Base-by-base conservation (phyloP, 768 basidiomycete species). In the Suillus weaverae region DNA sequence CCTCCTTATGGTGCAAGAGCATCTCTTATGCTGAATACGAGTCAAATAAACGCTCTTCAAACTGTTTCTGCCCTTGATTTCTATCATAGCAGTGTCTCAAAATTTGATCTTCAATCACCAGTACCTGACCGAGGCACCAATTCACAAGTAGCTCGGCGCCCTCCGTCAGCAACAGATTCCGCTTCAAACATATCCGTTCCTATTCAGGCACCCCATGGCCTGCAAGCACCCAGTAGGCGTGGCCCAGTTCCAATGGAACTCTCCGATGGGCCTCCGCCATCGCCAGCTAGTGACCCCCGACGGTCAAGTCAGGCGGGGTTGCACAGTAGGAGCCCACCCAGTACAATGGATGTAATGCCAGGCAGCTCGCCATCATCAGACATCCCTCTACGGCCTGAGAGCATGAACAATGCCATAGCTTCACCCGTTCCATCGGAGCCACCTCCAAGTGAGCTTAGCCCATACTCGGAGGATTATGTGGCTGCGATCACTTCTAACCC, bases 41-140 rank as follows among this genome's bases (percentile, higher is more conserved):
- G 3, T 30, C 36, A 39, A 3, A 26, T 26, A 10, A 30, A 30
- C 8, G 16, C 38, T 43, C 54, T 56, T 18, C 67, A 61, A 18
- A 4, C 56, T 11, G 26, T 48, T 68, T 67, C 59, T 44, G 35
- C 36, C 54, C 66, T 4, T n/a, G 70, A 69, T 61, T 53, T 71
- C 30, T 71, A 74, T 51, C 64, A 71, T 43, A 64, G 18, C 22
- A 66, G 67, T 56, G 61, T 71, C n/a, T 50, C 50, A 18, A 53
- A 32, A 10, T 55, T 43, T 35, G 63, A 60, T 10, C 26, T 74
- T 51, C 55, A 55, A n/a, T 51, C 65, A 11, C 30, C 14, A 18
- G 44, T 44, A 36, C 16, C 50, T 44, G 50, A 50, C 9, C 35
- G 36, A 35, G 35, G 22, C 46, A 59, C 61, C 36, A 56, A 10